phyloP scores from a whole-genome alignment of 352 stramenopile species.

The Pythium biforme region DNA sequence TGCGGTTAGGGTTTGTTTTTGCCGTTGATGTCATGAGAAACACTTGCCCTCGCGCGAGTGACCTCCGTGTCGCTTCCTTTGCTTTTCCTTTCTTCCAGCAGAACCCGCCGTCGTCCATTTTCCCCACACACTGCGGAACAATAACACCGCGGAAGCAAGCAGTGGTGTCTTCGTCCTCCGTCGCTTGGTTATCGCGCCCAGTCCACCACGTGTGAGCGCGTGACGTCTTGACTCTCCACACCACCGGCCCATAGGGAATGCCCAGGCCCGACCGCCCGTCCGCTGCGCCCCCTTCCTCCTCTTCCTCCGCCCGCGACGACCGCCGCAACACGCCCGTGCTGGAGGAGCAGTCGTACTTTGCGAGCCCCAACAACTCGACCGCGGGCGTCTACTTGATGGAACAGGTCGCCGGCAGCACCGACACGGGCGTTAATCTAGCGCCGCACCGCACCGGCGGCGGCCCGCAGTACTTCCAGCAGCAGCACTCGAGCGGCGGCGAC shows the following conservation, averaged over 20 bases:
- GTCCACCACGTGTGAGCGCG: not conserved
- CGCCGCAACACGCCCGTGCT: slow-evolving; percentile 68
- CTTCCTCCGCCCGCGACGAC: slow-evolving; percentile 20
- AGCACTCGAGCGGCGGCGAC: slow-evolving; percentile 23
- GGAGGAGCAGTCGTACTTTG: slow-evolving; percentile 69
- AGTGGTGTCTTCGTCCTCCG: too few species aligned
- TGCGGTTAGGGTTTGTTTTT: not conserved
- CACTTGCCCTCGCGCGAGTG: slow-evolving; percentile 10
- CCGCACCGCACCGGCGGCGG: slow-evolving; percentile 16
- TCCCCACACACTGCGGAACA: not conserved
- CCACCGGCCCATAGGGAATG: slow-evolving; percentile 15
- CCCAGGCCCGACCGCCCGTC: slow-evolving; percentile 22
- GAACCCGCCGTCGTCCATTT: slow-evolving; percentile 7
- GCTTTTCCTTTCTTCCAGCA: not conserved
- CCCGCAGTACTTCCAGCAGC: slow-evolving; percentile 33
- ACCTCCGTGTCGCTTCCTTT: slow-evolving; percentile 5
- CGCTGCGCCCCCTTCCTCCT: not conserved
- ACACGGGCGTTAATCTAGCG: slow-evolving; percentile 31
- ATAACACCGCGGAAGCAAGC: not conserved
- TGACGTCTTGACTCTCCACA: not conserved
- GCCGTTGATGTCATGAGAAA: too few species aligned
- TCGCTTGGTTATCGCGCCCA: too few species aligned
- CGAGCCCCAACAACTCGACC: slow-evolving; percentile 42
- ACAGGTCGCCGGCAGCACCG: slow-evolving; percentile 25
- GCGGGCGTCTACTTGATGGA: slow-evolving; percentile 74